Conservation (phyloP, 2,329 filamentous ascomycete species). For the Bipolaris sorokiniana region DNA sequence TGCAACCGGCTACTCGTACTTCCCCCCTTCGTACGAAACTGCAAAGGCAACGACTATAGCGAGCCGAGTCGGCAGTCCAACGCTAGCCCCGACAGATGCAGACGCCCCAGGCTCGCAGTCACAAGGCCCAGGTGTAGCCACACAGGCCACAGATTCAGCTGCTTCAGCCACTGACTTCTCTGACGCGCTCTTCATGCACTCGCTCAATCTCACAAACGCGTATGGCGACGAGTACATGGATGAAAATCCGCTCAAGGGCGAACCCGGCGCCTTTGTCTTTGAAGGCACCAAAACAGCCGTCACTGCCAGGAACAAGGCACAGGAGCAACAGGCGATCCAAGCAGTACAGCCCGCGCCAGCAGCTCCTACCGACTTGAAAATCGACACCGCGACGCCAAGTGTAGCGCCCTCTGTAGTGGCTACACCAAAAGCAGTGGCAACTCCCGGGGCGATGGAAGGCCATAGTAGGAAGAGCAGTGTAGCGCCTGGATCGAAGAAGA, state of each 20-base stretch:
- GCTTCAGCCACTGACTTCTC: conserved; percentile 35
- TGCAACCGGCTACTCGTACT: conserved; percentile 65
- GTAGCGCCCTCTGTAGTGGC: conserved; percentile 36
- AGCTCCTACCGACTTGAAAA: conserved; percentile 21
- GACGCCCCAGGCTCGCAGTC: conserved; percentile 31
- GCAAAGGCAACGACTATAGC: conserved; percentile 35
- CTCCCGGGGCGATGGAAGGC: conserved; percentile 24
- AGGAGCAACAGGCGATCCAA: conserved; percentile 28
- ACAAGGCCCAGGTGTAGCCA: conserved; percentile 24
- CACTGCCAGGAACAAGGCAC: conserved; percentile 49
- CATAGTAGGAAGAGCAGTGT: conserved; percentile 36
- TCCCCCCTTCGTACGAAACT: conserved; percentile 56
- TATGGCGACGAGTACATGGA: conserved; percentile 69
- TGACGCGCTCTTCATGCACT: conserved; percentile 50
- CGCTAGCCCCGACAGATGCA: conserved; percentile 33
- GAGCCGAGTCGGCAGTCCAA: conserved; percentile 42
- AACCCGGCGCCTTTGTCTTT: conserved; percentile 67
- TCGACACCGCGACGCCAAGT: conserved; percentile 32
- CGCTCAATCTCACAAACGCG: conserved; percentile 58
- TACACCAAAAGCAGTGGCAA: conserved; percentile 35
- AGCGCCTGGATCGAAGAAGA: conserved; percentile 34
- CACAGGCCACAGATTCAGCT: conserved; percentile 17
- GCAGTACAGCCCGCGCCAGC: conserved; percentile 22
- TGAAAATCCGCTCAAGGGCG: conserved; percentile 66
- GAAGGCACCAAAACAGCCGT: conserved; percentile 53